Percentiles rank a stretch among this genome's conserved stretches.
Conservation (phyloP, 2,329 filamentous ascomycete genomes). For the Sporothrix curviconia region DNA sequence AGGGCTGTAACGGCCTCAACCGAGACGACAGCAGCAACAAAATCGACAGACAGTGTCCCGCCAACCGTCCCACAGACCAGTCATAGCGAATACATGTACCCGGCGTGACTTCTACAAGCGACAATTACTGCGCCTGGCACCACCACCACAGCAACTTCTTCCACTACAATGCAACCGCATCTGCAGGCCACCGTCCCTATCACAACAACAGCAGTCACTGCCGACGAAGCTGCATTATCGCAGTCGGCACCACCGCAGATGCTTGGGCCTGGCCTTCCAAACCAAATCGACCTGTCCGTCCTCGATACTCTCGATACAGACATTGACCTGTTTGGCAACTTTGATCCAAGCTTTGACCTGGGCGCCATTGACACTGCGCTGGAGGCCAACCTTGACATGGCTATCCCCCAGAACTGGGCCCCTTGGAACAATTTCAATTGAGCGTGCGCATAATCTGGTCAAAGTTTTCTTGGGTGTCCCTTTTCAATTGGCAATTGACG, state of each 20-base stretch:
- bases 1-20: neutral
- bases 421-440: conserved; percentile 18
- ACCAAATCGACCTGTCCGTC: conserved; percentile 21
- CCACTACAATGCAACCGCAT: too few relatives aligned
- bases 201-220: neutral
- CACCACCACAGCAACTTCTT: too few relatives aligned
- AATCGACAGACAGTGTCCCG: neutral
- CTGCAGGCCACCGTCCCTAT: neutral
- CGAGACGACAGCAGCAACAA: neutral
- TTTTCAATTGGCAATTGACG: too few relatives aligned
- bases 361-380: conserved; percentile 48
- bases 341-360: conserved; percentile 49
- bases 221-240: too few relatives aligned
- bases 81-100: neutral
- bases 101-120: too few relatives aligned
- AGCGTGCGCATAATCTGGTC: too few relatives aligned
- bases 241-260: neutral
- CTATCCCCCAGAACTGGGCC: conserved; percentile 45
- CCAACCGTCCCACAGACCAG: neutral
- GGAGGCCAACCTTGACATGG: conserved; percentile 49
- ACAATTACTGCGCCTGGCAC: too few relatives aligned
- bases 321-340: conserved; percentile 49
- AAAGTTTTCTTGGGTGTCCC: too few relatives aligned
- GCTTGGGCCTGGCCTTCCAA: neutral
- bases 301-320: conserved; percentile 36